Evolutionary conservation across 768 basidiomycete species (phyloP), one percentile per base, ranked within the genome.

Genomic region (Leccinellum rugosiceps): DNA sequence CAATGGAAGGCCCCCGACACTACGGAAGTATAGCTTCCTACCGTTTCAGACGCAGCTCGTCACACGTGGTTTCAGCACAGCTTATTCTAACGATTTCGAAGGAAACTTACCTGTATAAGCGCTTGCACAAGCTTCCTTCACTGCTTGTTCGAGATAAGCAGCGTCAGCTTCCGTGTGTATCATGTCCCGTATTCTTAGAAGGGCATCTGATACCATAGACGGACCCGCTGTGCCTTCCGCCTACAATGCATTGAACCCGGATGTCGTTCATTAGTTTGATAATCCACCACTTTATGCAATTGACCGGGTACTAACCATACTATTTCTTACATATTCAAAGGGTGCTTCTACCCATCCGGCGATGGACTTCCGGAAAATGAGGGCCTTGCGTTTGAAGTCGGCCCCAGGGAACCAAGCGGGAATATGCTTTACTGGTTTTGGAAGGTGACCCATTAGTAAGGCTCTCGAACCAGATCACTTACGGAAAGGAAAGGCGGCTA

Each of bases 131-230:
- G 65, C 58, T 58, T 71, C 59, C 31, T 61, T 70, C 17, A 66
- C 58, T n/a, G 58, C 59, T 7, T 60, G 64, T 48, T 64, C 68
- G 2, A 56, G 65, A 55, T 46, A 41, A 25, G 34, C 23, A 7
- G 14, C 31, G 17, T 66, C 64, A 13, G 48, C 34, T 32, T 60
- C 50, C 1, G 56, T 53, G 1, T 4, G 4, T 23, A 52, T 53
- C 34, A 23, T 38, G 19, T 43, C 57, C 7, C 53, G 52, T 35
- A 65, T 55, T 25, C 61, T 60, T n/a, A 25, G 17, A 7, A 69
- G 43, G 19, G 62, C 58, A n/a, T 66, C 58, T 1, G 67, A 70
- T 13, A 68, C 69, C 64, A 68, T 62, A 0, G 66, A 68, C 17
- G 60, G 52, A 35, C 50, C 57, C 9, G 61, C 68, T 1, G 56